Evolutionary conservation across 2,329 filamentous ascomycete genomes (phyloP), one percentile per base, ranked within the genome.

Genomic region (Penicillium sp.): DNA sequence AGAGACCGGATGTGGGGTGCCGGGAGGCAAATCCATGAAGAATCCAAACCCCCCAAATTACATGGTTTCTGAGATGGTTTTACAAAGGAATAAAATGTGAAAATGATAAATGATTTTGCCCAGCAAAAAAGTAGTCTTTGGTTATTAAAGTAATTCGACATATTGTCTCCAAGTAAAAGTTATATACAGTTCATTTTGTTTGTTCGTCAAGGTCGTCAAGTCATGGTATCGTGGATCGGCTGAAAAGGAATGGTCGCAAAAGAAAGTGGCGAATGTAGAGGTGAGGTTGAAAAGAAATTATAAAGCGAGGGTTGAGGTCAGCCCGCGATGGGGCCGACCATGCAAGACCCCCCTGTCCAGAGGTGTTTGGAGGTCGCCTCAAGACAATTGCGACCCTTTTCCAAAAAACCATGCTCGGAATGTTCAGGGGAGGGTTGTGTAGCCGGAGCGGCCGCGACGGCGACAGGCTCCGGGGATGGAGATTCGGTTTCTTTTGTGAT

Each of bases 331-430:
- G 53, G 43, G 11, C 48, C 42, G 4, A 58, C 52, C 6, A 62
- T 55, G 50, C 58, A 62, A 24, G 54, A 34, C 11, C 54, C 54
- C 31, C 54, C 54, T 18, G 64, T 65, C 66, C 67, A 71, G 29
- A 67, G 61, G 50, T 66, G 54, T 36, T 65, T 67, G 13, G 63
- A 63, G 24, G 63, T 63, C 49, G 66, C 62, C 47, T 70, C 67
- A 13, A 69, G 60, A 55, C 67, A 68, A 46, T 59, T 62, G 47
- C 63, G 63, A 31, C 64, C 63, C 32, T 68, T 67, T 29, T 67
- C 65, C 11, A 69, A 50, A n/a, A 69, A 59, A 14, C 55, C 54
- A 48, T 53, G 58, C 43, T 59, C 53, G 34, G 42, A 18, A 1
- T 51, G 36, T 47, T 60, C 47, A 18, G 52, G 32, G 1, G 49